Conservation (phyloP, 2,329 filamentous ascomycete genomes). For the Colletotrichum sp. region DNA sequence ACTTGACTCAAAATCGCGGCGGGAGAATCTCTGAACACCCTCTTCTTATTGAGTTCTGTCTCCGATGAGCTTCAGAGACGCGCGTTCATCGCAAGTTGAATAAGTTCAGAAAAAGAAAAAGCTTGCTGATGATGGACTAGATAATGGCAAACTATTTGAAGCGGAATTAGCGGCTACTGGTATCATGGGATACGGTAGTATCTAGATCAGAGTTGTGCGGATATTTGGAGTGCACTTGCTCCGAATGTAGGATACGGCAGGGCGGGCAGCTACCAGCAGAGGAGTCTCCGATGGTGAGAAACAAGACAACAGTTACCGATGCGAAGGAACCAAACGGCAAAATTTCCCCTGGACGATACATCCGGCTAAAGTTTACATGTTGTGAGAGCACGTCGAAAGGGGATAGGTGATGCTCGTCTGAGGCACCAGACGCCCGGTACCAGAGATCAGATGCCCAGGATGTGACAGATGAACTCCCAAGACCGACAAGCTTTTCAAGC, state of each 20-base stretch:
- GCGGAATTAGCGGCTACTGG: accelerated
- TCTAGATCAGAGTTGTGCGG: not conserved
- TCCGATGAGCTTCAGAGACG: not conserved
- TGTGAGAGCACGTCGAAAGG: not conserved
- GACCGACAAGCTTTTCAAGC: not conserved
- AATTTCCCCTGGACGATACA: not conserved
- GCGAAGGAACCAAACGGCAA: not conserved
- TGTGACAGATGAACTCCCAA: not conserved
- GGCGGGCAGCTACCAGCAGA: not conserved
- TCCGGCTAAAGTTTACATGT: not conserved
- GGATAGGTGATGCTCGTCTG: not conserved
- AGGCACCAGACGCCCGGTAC: not conserved
- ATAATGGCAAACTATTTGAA: not conserved
- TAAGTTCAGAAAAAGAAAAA: accelerated
- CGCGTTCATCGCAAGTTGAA: not conserved
- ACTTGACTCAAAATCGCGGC: not conserved
- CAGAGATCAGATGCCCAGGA: not conserved
- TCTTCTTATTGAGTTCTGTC: not conserved
- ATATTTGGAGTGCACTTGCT: not conserved
- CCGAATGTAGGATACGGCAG: not conserved
- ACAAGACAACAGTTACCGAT: not conserved
- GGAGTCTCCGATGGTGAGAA: not conserved
- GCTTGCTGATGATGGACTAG: not conserved
- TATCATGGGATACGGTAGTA: not conserved
- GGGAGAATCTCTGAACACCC: not conserved